Evolutionary conservation across 2,329 filamentous ascomycete genomes (phyloP), one percentile per base, ranked within the genome.

Genomic region (Chaetomium olivaceum): DNA sequence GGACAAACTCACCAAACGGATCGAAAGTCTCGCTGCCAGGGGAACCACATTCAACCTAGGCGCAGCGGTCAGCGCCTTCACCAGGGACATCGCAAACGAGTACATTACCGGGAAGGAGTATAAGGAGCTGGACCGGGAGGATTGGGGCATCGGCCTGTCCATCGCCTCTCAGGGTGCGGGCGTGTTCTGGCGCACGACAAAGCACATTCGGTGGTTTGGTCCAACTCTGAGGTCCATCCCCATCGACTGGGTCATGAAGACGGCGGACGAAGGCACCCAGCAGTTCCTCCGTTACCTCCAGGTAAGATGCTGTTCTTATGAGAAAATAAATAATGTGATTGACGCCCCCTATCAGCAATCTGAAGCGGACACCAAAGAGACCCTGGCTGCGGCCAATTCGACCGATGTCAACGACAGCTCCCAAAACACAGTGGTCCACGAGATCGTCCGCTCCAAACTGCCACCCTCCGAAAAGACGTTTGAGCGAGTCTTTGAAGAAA

Each of bases 121-220:
- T n/a, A 54, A 64, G 25, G 64, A 63, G 14, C 66, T 71, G n/a
- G 63, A 65, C 19, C 33, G 27, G 6, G 61, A 62, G 1, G 66
- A 70, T 29, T 71, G 69, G 46, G 51, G 67, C 31, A 50, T 52
- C 0, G 62, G 50, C 16, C 63, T 71, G 21, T 67, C 67, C 3
- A 46, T 43, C 8, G 9, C 63, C 11, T n/a, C 64, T 1, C 27
- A 66, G 19, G 67, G 63, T 6, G 58, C 21, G 3, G 70, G 70
- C 0, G 29, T 48, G 6, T 23, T 68, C 11, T 71, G 70, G 70
- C 64, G 68, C 4, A 46, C 21, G 1, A 70, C 67, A 29, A 72
- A 72, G 59, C 66, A 68, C 50, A 27, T 71, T 11, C 64, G 64
- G 52, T 70, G 67, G 64, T 71, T 67, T 31, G 68, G 68, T 0